Percentiles rank a stretch among this genome's conserved stretches.
Conservation (phyloP, 2,329 filamentous ascomycete species). For the Diaporthe destruens region DNA sequence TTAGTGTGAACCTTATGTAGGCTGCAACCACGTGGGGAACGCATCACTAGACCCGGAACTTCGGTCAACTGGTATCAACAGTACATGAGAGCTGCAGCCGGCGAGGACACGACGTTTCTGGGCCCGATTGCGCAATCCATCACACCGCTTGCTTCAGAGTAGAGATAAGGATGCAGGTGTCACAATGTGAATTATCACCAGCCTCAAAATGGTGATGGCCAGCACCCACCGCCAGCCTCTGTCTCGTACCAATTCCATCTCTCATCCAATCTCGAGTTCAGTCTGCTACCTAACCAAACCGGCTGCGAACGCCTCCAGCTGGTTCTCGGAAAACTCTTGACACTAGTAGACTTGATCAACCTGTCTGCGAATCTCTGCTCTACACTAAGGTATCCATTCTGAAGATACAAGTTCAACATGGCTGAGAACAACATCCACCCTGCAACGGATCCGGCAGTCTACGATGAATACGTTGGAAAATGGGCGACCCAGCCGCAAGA, state of each 20-base stretch:
- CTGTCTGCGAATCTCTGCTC: not conserved
- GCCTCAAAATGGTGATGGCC: not conserved
- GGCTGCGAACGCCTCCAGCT: no score
- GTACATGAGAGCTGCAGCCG: constrained; percentile 4
- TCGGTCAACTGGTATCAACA: constrained; percentile 1
- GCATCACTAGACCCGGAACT: constrained; percentile 15
- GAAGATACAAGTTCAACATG: not conserved
- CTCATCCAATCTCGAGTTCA: no score
- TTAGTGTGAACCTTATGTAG: constrained; percentile 20
- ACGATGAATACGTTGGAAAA: constrained; percentile 52
- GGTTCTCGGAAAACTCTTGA: no score
- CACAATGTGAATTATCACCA: not conserved
- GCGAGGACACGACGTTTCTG: constrained; percentile 13
- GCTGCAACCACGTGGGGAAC: constrained; percentile 15
- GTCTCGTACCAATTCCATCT: no score
- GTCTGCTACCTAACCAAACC: no score
- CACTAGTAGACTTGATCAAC: no score
- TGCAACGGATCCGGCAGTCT: constrained; percentile 53
- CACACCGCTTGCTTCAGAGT: not conserved
- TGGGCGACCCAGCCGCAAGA: constrained; percentile 52
- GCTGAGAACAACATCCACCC: constrained; percentile 8
- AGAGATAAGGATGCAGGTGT: not conserved
- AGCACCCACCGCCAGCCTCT: not conserved
- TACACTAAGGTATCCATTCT: not conserved
- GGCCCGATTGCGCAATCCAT: constrained; percentile 28